These are phyloP conservation scores for Strobilomyces dryophilus DNA, from an alignment of 768 basidiomycete genomes.

Conservation along the genomic window DNA sequence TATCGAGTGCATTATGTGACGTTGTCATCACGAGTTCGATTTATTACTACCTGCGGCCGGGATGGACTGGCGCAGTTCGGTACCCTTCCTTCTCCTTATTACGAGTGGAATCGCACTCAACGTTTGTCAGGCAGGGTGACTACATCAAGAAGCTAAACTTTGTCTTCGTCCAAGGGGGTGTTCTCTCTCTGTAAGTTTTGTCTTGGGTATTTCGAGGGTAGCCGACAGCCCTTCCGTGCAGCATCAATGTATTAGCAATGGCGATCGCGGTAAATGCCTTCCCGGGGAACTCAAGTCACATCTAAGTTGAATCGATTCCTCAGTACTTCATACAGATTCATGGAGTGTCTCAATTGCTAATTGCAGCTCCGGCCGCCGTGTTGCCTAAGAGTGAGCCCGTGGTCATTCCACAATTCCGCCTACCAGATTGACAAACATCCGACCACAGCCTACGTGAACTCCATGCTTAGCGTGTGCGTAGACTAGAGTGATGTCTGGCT, in stretches of 20 bases:
- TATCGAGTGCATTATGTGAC: slow-evolving; percentile 20
- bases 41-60: neutral
- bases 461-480: slow-evolving; percentile 23
- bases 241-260: slow-evolving; percentile 11
- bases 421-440: neutral
- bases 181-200: neutral
- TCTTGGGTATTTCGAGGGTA: neutral
- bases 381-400: slow-evolving; percentile 17
- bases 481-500: neutral
- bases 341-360: neutral
- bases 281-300: neutral
- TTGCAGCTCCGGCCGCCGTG: slow-evolving; percentile 7
- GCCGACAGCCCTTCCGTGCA: neutral
- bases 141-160: slow-evolving; percentile 8
- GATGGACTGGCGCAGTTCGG: neutral
- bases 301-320: neutral
- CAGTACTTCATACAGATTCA: slow-evolving; percentile 16
- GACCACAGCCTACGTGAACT: slow-evolving; percentile 19
- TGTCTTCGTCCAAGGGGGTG: neutral
- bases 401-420: neutral
- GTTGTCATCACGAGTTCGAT: slow-evolving; percentile 11
- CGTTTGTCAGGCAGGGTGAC: neutral
- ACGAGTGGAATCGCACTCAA: neutral
- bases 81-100: neutral
- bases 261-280: slow-evolving; percentile 9